Base-by-base conservation (phyloP, 805 yeast species). In the Teunomyces lycoperdinae region DNA sequence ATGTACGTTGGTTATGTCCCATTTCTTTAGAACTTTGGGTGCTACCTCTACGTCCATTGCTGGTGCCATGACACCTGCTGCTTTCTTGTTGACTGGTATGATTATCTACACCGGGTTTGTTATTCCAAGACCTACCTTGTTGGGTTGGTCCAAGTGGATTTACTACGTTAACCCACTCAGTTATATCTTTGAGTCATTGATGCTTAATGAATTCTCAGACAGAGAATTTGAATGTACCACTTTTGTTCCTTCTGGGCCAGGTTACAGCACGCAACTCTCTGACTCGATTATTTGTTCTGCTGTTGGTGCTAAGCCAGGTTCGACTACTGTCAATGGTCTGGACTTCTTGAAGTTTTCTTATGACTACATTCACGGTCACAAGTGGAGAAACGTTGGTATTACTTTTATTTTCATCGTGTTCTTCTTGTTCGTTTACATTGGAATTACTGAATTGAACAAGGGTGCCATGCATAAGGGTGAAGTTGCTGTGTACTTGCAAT, bases 351-450 rank as follows among this genome's bases (percentile, higher is more conserved):
- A 52, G 4, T 57, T 56, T 3, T 62, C 81, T 7, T 88, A 64
- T 64, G 60, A 64, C 36, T 89, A 84, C 70, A 60, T 60, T 16
- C 80, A 75, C 57, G 52, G 64, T 16, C 88, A 89, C 64, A 75
- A 78, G 43, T 89, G 96, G 96, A 81, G 96, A 71, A 86, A 89
- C 63, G 74, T 85, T 48, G 96, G 90, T 58, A 79, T 85, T 50
- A 50, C 79, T 50, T 61, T 82, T 58, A 88, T 78, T 2, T 84
- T 73, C 58, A 63, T 74, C 48, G 51, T 71, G 3, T 76, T 76
- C 52, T 74, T 75, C 61, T 53, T 77, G 46, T 45, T 52, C 31
- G 52, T 67, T 28, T 68, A 70, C 56, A 58, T 70, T 34, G 47
- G 55, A 3, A 63, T 71, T 50, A 66, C 71, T 43, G 76, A 71